phyloP scores from a whole-genome alignment of 208 protist species.

The Leptomonas seymouri region DNA sequence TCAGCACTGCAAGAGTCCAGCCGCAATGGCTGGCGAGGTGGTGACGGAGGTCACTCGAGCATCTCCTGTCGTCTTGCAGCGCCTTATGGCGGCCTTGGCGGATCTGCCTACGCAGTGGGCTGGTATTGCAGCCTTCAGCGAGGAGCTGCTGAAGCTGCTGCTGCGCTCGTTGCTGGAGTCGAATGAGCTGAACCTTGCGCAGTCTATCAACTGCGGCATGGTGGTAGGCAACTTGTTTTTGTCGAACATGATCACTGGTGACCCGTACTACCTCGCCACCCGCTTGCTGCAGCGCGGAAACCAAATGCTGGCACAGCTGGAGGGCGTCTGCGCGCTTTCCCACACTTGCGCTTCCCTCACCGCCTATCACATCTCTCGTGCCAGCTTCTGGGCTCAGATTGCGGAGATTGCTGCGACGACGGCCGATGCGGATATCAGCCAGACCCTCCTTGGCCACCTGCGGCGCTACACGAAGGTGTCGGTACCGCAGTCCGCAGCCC shows the following conservation, averaged over 20 bases:
- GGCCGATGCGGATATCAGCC: slow-evolving; percentile 29
- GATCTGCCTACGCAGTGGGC: slow-evolving; percentile 37
- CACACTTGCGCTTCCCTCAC: slow-evolving; percentile 58
- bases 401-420: slow-evolving; percentile 35
- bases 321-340: slow-evolving; percentile 78
- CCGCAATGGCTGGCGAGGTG: slow-evolving; percentile 44
- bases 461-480: slow-evolving; percentile 49
- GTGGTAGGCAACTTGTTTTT: slow-evolving; percentile 64
- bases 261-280: slow-evolving; percentile 75
- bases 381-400: slow-evolving; percentile 78
- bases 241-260: slow-evolving; percentile 53
- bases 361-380: slow-evolving; percentile 53
- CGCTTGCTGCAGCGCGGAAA: slow-evolving; percentile 64
- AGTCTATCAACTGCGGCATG: slow-evolving; percentile 63
- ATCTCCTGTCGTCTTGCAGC: slow-evolving; percentile 40
- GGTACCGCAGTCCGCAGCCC: slow-evolving; percentile 15
- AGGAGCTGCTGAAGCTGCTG: slow-evolving; percentile 62
- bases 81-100: slow-evolving; percentile 43
- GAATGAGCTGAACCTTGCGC: slow-evolving; percentile 29
- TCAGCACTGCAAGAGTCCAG: slow-evolving; percentile 25
- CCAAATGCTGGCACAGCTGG: slow-evolving; percentile 45
- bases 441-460: slow-evolving; percentile 56
- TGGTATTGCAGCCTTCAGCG: slow-evolving; percentile 49
- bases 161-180: slow-evolving; percentile 55
- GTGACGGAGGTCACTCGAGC: slow-evolving; percentile 52